Conservation (phyloP, 2,329 filamentous ascomycete species). For the Remersonia thermophila region DNA sequence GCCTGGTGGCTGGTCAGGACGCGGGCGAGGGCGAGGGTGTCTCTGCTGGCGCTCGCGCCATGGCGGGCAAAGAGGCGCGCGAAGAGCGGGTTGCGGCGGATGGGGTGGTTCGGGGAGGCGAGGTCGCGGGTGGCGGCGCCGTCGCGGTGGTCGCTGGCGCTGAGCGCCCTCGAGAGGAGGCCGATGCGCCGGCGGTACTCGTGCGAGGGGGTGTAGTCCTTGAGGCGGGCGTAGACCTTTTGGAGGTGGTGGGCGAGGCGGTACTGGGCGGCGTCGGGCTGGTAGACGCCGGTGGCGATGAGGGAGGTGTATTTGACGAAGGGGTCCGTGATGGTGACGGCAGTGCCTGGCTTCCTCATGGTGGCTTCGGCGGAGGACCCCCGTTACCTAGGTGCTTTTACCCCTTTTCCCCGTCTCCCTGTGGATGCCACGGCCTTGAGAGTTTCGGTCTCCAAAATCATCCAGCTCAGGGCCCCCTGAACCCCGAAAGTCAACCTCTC, state of each 20-base stretch:
- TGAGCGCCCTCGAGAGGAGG: conserved; percentile 41
- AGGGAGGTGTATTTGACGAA: conserved; percentile 64
- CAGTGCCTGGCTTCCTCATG: conserved; percentile 23
- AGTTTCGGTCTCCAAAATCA: too few relatives aligned
- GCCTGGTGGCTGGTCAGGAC: conserved; percentile 60
- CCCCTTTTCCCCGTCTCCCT: too few relatives aligned
- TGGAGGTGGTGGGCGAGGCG: conserved; percentile 64
- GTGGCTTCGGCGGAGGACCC: not conserved
- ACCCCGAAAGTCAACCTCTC: not conserved
- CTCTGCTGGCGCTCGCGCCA: conserved; percentile 21
- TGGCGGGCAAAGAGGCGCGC: conserved; percentile 42
- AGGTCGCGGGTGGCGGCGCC: conserved; percentile 25
- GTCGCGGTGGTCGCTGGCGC: conserved; percentile 19
- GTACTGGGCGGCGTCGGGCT: conserved; percentile 60
- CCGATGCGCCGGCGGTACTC: conserved; percentile 57
- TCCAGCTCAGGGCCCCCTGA: too few relatives aligned
- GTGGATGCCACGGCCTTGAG: too few relatives aligned
- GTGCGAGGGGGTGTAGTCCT: conserved; percentile 62
- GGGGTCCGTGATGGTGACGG: conserved; percentile 56
- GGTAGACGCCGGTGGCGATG: conserved; percentile 52
- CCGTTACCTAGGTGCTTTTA: too few relatives aligned
- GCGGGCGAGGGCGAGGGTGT: conserved; percentile 52
- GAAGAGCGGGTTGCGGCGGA: conserved; percentile 47
- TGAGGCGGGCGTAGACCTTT: conserved; percentile 61
- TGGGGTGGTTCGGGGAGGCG: conserved; percentile 40